Evolutionary conservation across 73 alveolate genomes (phyloP), one percentile per base, ranked within the genome.

Genomic region (Paramecium sexaurelia): DNA sequence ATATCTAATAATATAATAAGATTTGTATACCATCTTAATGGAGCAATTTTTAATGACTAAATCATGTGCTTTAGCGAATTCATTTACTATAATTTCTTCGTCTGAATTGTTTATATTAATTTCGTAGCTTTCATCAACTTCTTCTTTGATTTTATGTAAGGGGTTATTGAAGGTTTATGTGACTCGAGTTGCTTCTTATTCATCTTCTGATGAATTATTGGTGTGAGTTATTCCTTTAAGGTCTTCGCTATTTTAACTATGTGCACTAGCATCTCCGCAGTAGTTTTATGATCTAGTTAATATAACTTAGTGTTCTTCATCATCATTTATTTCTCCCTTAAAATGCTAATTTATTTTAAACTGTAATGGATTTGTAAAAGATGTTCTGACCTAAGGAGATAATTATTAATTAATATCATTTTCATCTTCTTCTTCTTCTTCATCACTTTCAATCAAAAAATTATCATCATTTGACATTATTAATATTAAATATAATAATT

Each of bases 31-130:
- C 73, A 78, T 78, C 24, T 45, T 78, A 6, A 78, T 78, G 8
- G 90, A 32, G 13, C 75, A 78, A 41, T 39, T 37, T 43, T 78
- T 78, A 40, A 78, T 78, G 29, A 78, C 68, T 78, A 29, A 19
- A 78, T 78, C 90, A 43, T 78, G 90, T 0, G 90, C 90, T 22
- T 29, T 26, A 5, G 90, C 90, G 41, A 78, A 78, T 27, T 78
- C 90, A 43, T 78, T 78, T 1, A 78, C 55, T 9, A 78, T 45
- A 0, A 40, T 29, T 78, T 78, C 90, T 78, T 78, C 90, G 24
- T 78, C 90, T 2, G 86, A 71, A 19, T 45, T 78, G 8, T 43
- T 41, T 13, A 43, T 10, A 11, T 41, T 26, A n/a, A 51, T 51
- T 51, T 51, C 67, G 41, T 22, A 37, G 27, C 43, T 39, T 15